A percentile compares a stretch with the other conserved stretches of the same genome.
Conservation (phyloP, 371 early-diverging fungal genomes). For the Gilbertella persicaria region DNA sequence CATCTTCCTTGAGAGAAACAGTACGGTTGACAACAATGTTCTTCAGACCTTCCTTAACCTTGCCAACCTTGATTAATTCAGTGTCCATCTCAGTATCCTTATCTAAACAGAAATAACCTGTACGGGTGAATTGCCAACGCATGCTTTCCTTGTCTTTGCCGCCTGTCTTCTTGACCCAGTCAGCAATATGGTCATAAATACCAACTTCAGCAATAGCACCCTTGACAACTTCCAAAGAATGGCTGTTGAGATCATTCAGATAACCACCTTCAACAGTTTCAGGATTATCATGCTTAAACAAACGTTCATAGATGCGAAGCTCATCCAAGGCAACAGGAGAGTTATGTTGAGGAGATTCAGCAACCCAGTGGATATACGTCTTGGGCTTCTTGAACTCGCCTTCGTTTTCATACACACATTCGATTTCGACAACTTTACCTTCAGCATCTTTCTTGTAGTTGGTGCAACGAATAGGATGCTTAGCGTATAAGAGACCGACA, state of each 20-base stretch:
- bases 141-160: conserved; percentile 71
- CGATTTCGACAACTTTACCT: conserved; percentile 79
- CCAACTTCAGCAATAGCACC: conserved; percentile 88
- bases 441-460: conserved; percentile 71
- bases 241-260: conserved; percentile 88
- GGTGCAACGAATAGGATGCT: conserved; percentile 83
- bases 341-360: conserved; percentile 74
- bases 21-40: conserved; percentile 85
- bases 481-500: conserved; percentile 91
- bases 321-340: conserved; percentile 87
- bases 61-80: conserved; percentile 36
- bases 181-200: conserved; percentile 62
- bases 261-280: conserved; percentile 89
- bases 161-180: conserved; percentile 50
- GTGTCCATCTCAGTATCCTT: conserved; percentile 74
- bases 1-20: conserved; percentile 91
- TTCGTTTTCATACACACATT: conserved; percentile 78
- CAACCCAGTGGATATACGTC: conserved; percentile 99
- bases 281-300: conserved; percentile 94
- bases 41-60: conserved; percentile 43
- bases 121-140: conserved; percentile 95
- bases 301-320: conserved; percentile 80
- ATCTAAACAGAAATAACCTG: conserved; percentile 98
- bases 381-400: conserved; percentile 83
- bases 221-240: conserved; percentile 72